These are phyloP conservation scores for Neonectria magnoliae DNA, from an alignment of 2,329 filamentous ascomycete species.

Conservation along the genomic window DNA sequence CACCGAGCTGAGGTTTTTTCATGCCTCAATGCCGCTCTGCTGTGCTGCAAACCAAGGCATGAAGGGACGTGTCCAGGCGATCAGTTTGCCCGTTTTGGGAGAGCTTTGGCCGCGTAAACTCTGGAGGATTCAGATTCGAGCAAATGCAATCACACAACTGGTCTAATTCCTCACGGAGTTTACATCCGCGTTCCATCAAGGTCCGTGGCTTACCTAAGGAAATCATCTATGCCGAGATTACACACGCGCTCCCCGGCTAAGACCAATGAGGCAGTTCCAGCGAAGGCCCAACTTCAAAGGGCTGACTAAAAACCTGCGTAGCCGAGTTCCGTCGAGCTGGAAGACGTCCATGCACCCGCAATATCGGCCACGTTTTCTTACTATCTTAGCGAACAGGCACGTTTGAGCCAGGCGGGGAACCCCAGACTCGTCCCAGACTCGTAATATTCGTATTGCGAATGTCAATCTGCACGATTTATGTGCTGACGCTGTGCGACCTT, in stretches of 20 bases:
- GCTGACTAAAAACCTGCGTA: neutral
- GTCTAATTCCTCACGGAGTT: neutral
- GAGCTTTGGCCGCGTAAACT: neutral
- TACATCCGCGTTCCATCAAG: neutral
- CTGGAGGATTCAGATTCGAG: too few species aligned
- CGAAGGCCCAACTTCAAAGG: neutral
- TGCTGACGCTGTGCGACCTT: neutral
- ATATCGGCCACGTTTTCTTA: neutral
- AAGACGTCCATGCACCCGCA: neutral
- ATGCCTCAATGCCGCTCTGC: neutral
- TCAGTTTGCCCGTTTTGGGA: neutral
- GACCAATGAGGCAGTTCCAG: neutral
- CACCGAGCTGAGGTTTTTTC: neutral
- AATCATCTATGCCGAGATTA: neutral
- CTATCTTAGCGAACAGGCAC: neutral
- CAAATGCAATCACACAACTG: too few species aligned
- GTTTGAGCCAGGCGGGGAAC: constrained; percentile 3
- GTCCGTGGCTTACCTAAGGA: neutral
- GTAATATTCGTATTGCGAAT: too few species aligned
- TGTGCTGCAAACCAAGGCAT: neutral
- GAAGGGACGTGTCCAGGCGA: neutral
- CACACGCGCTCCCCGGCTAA: neutral
- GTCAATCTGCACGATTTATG: neutral
- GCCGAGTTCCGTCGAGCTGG: neutral
- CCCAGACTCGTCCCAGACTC: too few species aligned